Base-by-base conservation (phyloP, 352 stramenopile species). In the Heterotrichella gracilis region DNA sequence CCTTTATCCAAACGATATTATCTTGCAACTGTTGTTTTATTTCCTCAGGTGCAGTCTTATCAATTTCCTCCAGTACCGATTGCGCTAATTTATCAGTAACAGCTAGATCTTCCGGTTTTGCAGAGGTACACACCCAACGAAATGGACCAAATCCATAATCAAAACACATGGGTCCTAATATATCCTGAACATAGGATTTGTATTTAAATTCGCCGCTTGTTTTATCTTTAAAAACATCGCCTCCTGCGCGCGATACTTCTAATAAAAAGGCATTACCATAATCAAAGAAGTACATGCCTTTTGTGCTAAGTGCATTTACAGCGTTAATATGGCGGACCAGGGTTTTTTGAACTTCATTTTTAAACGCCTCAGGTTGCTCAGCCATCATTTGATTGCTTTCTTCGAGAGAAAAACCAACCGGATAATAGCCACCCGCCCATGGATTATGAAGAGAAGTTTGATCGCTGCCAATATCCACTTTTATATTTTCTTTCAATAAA, bases 151-250 rank as follows among this genome's bases (percentile, higher is more conserved):
- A 89, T 22, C 83, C 83, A 14, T 88, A 80, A 53, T 53, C 32
- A 40, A 80, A 88, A 76, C 88, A 88, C 71, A 89, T 87, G 75
- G 88, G 82, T 41, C 83, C 83, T 82, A 89, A 88, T 69, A 89
- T 89, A 73, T 87, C 83, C 73, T 89, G 82, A 24, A 89, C 82
- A 74, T 88, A 88, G 23, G 79, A 85, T 24, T 81, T 81, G 76
- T 89, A 89, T 71, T 81, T 80, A 74, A 89, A 89, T 25, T 81
- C 78, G 3, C 77, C 80, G 23, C 81, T 77, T 22, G 74, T 72
- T 63, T 79, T 74, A 25, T 80, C 72, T 3, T 81, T 76, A 40
- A 83, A 70, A 24, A 89, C 80, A 14, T 87, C 79, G 22, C 81
- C 83, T n/a, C 81, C 81, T 0, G 83, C 83, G 67, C 81, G 79